A percentile compares a stretch with the other conserved stretches of the same genome.
Conservation (phyloP, 192 early-diverging fungal species). For the Thamnidium elegans region DNA sequence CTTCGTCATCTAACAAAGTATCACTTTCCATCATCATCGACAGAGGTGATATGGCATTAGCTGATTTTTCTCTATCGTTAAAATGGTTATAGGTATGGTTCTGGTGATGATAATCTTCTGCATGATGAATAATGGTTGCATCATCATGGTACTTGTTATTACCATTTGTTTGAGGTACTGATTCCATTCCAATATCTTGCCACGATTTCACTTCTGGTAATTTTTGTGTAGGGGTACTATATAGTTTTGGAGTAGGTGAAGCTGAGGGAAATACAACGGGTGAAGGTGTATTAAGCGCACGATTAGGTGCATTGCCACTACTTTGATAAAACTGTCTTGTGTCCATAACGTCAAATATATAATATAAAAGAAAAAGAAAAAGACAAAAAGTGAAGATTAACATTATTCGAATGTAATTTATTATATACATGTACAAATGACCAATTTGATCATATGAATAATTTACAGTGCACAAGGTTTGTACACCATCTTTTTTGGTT, state of each 20-base stretch:
- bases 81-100: not conserved
- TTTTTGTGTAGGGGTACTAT: slow-evolving; percentile 8
- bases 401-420: too few relatives aligned
- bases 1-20: not conserved
- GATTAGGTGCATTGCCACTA: not conserved
- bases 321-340: too few relatives aligned
- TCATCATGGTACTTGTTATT: too few relatives aligned
- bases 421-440: too few relatives aligned
- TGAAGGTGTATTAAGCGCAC: not conserved
- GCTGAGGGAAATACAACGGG: slow-evolving; percentile 5
- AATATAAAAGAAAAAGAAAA: too few relatives aligned
- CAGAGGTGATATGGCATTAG: slow-evolving; percentile 3
- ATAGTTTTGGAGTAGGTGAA: slow-evolving; percentile 1
- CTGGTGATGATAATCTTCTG: not conserved
- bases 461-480: too few relatives aligned
- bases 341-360: too few relatives aligned
- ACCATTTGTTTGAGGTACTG: not conserved
- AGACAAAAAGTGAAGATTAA: too few relatives aligned
- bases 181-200: slow-evolving; percentile 10
- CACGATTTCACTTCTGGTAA: slow-evolving; percentile 6
- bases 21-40: not conserved
- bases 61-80: slow-evolving; percentile 4
- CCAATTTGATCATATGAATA: too few relatives aligned
- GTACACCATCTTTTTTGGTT: too few relatives aligned
- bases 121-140: not conserved